phyloP scores from a whole-genome alignment of 208 protist genomes.

The Balamuthia mandrillaris region DNA sequence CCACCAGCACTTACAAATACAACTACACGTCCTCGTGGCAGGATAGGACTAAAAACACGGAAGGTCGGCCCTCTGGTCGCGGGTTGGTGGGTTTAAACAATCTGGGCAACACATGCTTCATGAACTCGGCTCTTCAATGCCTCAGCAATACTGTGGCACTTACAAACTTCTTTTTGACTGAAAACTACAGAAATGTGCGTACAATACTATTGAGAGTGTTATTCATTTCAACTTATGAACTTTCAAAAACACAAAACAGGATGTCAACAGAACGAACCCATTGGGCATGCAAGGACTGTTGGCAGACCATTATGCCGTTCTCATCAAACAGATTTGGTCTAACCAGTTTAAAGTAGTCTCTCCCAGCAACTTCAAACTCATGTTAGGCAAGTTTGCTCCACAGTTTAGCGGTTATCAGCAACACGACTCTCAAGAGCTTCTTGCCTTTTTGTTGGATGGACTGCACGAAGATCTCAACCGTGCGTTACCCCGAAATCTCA shows the following conservation, averaged over 20 bases:
- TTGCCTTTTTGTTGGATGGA: conserved; percentile 70
- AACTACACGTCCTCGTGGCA: no score
- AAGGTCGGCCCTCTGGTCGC: neutral
- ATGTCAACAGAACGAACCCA: conserved; percentile 64
- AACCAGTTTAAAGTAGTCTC: conserved; percentile 70
- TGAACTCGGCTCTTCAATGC: conserved; percentile 93
- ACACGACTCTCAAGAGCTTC: conserved; percentile 65
- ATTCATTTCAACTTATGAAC: no score
- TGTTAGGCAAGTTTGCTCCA: conserved; percentile 62
- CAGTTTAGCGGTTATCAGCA: conserved; percentile 64
- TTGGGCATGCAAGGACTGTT: conserved; percentile 55
- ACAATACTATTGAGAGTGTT: no score
- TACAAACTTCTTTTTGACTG: conserved; percentile 81
- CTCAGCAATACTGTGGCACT: conserved; percentile 73
- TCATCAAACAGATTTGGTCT: conserved; percentile 79
- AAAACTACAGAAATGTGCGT: conserved; percentile 74
- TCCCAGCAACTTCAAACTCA: conserved; percentile 77
- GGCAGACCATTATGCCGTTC: conserved; percentile 48
- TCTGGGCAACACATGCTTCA: conserved; percentile 92
- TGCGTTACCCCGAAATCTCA: neutral
- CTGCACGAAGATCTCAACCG: conserved; percentile 67
- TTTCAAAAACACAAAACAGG: no score
- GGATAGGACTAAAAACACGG: no score
- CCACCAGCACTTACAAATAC: no score
- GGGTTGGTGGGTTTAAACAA: conserved; percentile 78